Evolutionary conservation across 2,329 filamentous ascomycete species (phyloP).

Genomic region (Penicillium capsulatum): DNA sequence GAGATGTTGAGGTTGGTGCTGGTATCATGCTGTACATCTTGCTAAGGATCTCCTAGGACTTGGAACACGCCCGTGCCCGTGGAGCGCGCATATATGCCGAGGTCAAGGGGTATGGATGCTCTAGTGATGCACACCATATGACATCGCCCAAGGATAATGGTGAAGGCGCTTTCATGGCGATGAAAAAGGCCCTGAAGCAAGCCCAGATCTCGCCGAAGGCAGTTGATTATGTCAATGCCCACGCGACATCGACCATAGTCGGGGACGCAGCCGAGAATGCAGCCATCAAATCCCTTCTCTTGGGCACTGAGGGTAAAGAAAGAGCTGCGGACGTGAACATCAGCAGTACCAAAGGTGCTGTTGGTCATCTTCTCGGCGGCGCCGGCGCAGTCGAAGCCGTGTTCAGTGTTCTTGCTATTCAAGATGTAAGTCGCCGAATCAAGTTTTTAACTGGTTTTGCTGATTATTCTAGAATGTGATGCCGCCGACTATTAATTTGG

Average conservation of each 20-base stretch:
- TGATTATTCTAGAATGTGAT: conserved; percentile 59
- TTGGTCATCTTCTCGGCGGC: conserved; percentile 87
- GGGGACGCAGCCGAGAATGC: conserved; percentile 84
- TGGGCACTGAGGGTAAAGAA: conserved; percentile 64
- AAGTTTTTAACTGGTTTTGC: background rate
- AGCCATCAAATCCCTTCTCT: conserved; percentile 73
- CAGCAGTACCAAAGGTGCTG: conserved; percentile 89
- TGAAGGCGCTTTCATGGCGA: conserved; percentile 73
- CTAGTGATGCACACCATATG: conserved; percentile 88
- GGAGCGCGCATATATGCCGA: conserved; percentile 85
- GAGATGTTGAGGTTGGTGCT: background rate
- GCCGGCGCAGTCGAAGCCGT: conserved; percentile 87
- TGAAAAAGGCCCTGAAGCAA: conserved; percentile 75
- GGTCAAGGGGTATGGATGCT: conserved; percentile 81
- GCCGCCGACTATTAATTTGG: conserved; percentile 82
- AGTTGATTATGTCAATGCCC: conserved; percentile 92
- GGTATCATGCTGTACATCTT: background rate
- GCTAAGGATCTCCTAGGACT: conserved; percentile 50
- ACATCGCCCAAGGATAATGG: conserved; percentile 84
- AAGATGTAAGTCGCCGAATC: conserved; percentile 61
- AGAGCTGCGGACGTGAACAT: conserved; percentile 66
- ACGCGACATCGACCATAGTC: conserved; percentile 81
- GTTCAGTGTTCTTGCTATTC: conserved; percentile 74
- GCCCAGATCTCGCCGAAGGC: conserved; percentile 63
- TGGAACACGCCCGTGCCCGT: conserved; percentile 77